Base-by-base conservation (phyloP, 164 flowering plant genomes). In the Brasenia schreberi region DNA sequence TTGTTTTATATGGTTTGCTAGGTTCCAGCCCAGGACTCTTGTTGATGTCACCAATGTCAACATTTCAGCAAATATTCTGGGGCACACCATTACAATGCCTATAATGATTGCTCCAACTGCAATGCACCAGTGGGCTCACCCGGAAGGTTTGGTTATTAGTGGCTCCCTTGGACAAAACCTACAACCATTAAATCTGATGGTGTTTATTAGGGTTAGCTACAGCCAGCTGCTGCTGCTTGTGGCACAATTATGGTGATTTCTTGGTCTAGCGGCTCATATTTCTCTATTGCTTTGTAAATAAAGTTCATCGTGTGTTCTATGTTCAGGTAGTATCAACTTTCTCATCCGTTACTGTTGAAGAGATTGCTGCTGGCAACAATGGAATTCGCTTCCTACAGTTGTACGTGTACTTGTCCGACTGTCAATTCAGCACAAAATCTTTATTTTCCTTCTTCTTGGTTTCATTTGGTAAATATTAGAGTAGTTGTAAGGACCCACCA, bases 21-120 rank as follows among this genome's bases (percentile, higher is more conserved):
- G 97, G 78, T 65, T 91, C 45, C 83, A 68, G 64, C 97, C 97
- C 17, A 80, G 94, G 75, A 70, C 86, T 75, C 87, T 89, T 62
- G 74, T 87, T 16, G 94, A 89, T 72, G 92, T 87, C 63, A 89
- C 87, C 81, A 79, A 56, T 64, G 75, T 89, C 65, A 77, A 87
- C 71, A 27, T 85, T 74, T 85, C 94, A 63, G 81, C 88, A 3
- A 80, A 77, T 5, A 64, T 91, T 19, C 58, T 91, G 72, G 94
- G 96, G 43, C 77, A 77, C 70, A 70, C 65, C 4, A 77, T 82
- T 39, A 77, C 92, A 6, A 82, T 92, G 4, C 96, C 96, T 3
- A 86, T 91, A 61, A 74, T 91, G 82, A 67, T 91, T 71, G 94
- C 96, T 65, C 97, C 97, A 16, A 87, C 92, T 62, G 77, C 79